Percentiles rank a stretch among this genome's conserved stretches.
Evolutionary conservation across 768 basidiomycete species (phyloP).

Genomic region (Clavulina sp.): DNA sequence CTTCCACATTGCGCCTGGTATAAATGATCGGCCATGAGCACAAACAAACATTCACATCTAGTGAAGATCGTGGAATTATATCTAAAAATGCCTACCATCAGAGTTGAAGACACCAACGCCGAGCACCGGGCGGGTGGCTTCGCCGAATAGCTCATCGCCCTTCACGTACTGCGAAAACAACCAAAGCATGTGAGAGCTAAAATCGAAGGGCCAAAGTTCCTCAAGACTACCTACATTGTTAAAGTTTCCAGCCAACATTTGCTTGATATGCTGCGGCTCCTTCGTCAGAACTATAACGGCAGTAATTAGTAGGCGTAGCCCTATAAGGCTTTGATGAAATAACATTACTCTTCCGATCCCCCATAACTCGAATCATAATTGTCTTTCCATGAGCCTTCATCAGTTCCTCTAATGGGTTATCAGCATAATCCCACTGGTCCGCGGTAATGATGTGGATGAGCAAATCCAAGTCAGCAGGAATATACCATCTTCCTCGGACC

Average conservation of each 20-base stretch:
- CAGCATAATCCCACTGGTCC: too few species aligned
- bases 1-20: constrained; percentile 35
- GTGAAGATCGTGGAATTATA: too few species aligned
- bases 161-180: constrained; percentile 9
- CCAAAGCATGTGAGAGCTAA: background rate
- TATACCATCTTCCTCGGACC: too few species aligned
- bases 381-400: too few species aligned
- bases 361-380: too few species aligned
- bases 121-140: constrained; percentile 20
- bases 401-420: too few species aligned
- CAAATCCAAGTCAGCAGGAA: too few species aligned
- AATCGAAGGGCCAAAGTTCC: background rate
- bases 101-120: constrained; percentile 46
- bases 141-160: background rate
- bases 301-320: too few species aligned
- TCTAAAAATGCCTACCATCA: constrained; percentile 22
- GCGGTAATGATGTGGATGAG: too few species aligned
- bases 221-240: constrained; percentile 34
- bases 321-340: too few species aligned
- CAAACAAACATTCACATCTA: background rate
- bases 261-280: constrained; percentile 35
- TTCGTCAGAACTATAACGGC: too few species aligned
- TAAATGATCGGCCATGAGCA: background rate
- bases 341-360: too few species aligned
- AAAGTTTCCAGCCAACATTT: constrained; percentile 40